Percentiles rank a stretch among this genome's conserved stretches.
Conservation (phyloP, 23 red algal genomes). For the Agarophyton chilense region DNA sequence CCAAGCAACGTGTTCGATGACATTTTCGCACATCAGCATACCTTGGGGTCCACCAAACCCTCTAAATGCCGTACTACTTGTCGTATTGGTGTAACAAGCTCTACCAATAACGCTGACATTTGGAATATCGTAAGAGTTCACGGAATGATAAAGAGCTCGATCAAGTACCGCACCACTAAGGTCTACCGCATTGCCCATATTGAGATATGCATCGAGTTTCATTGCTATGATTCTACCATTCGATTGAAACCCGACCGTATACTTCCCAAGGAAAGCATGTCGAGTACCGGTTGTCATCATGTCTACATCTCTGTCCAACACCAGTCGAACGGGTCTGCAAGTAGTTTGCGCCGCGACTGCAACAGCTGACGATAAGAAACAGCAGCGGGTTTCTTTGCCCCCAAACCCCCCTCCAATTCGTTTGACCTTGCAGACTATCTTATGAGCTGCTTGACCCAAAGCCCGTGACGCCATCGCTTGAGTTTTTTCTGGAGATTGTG, state of each 20-base stretch:
- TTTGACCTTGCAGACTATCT: slow-evolving; percentile 73
- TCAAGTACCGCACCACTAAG: slow-evolving; percentile 78
- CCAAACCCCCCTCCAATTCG: slow-evolving; percentile 90
- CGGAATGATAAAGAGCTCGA: slow-evolving; percentile 78
- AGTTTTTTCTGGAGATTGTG: slow-evolving; percentile 75
- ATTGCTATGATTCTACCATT: slow-evolving; percentile 65
- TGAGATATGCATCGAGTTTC: slow-evolving; percentile 55
- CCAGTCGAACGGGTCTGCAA: slow-evolving; percentile 59
- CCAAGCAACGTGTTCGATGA: slow-evolving; percentile 81
- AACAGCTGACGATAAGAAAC: slow-evolving; percentile 65
- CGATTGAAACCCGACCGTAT: slow-evolving; percentile 63
- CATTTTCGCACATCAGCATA: slow-evolving; percentile 83
- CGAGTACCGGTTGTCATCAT: slow-evolving; percentile 77
- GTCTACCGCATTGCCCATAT: slow-evolving; percentile 79
- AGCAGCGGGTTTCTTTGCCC: slow-evolving; percentile 83
- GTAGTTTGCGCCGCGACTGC: slow-evolving; percentile 70
- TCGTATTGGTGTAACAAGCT: slow-evolving; percentile 71
- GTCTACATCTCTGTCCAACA: slow-evolving; percentile 77
- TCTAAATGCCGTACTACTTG: slow-evolving; percentile 82
- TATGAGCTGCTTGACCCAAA: slow-evolving; percentile 66
- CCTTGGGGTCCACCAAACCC: slow-evolving; percentile 91
- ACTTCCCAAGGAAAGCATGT: slow-evolving; percentile 79
- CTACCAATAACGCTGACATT: slow-evolving; percentile 63
- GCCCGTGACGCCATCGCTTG: slow-evolving; percentile 71
- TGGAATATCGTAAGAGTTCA: slow-evolving; percentile 81